phyloP scores from a whole-genome alignment of 257 asterid genomes.

The Solanum microdontum region DNA sequence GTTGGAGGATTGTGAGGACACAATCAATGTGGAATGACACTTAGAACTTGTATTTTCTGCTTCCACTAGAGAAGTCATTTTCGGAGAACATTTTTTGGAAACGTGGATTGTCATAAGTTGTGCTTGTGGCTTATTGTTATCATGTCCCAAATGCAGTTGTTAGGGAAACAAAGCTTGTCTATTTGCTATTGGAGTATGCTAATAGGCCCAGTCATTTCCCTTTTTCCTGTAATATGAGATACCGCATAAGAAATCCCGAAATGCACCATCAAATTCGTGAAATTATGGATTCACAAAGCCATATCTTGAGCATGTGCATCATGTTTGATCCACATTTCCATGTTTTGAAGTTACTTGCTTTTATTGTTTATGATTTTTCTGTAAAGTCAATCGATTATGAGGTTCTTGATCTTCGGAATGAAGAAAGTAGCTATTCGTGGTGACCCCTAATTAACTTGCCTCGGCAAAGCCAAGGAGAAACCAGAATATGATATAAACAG shows the following conservation, averaged over 20 bases:
- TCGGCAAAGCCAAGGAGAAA: not conserved
- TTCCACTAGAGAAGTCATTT: not conserved
- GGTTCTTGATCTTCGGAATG: not conserved
- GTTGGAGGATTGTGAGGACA: not conserved
- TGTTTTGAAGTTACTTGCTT: not conserved
- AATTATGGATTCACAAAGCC: not conserved
- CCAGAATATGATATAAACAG: not conserved
- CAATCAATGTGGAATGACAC: not conserved
- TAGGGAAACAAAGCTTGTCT: not conserved
- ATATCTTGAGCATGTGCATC: not conserved
- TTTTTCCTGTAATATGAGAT: not conserved
- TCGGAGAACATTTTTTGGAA: not conserved
- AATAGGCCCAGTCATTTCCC: not conserved
- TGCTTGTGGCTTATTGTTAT: not conserved
- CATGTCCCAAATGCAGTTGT: not conserved
- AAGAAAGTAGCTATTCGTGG: not conserved
- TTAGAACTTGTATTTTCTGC: not conserved
- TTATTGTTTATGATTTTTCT: not conserved
- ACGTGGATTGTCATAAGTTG: not conserved
- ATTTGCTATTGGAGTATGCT: not conserved
- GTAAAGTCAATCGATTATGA: not conserved
- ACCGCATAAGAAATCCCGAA: not conserved
- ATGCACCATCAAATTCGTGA: not conserved
- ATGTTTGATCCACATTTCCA: not conserved
- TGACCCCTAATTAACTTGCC: not conserved